Evolutionary conservation across 148 eudicot species (phyloP).

Genomic region (Camellia lanceoleosa): DNA sequence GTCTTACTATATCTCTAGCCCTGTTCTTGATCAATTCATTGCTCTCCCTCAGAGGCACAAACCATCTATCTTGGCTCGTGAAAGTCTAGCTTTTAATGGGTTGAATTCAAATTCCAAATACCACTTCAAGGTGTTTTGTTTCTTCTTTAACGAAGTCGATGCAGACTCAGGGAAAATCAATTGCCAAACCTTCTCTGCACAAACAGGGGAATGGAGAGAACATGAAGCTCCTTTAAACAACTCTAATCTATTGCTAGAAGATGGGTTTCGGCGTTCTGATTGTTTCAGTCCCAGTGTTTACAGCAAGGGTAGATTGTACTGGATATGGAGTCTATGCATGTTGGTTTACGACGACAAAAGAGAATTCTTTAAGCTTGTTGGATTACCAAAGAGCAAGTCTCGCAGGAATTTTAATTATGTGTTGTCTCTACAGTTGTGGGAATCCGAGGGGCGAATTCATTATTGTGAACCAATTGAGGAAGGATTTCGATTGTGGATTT

Average conservation of each 20-base stretch:
- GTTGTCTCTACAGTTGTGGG: background rate
- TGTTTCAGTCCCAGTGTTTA: slow-evolving; percentile 8
- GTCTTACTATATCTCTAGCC: slow-evolving; percentile 14
- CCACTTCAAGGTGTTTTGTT: slow-evolving; percentile 12
- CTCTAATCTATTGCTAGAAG: background rate
- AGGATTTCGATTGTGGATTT: slow-evolving; percentile 7
- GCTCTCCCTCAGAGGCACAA: slow-evolving; percentile 4
- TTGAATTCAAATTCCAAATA: background rate
- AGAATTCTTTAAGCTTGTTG: slow-evolving; percentile 9
- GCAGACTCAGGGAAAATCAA: background rate
- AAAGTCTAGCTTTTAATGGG: slow-evolving; percentile 13
- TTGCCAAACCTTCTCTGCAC: slow-evolving; percentile 11
- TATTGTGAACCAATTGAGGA: background rate
- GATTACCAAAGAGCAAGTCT: slow-evolving; percentile 4
- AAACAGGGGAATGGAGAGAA: slow-evolving; percentile 16
- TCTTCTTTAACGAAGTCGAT: slow-evolving; percentile 10
- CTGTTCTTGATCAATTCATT: background rate
- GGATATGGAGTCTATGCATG: slow-evolving; percentile 22
- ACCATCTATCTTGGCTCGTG: background rate
- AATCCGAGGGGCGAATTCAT: slow-evolving; percentile 1
- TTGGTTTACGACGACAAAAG: slow-evolving; percentile 13
- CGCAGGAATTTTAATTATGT: background rate
- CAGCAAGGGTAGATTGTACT: background rate
- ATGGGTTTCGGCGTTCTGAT: background rate
- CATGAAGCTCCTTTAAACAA: background rate